A percentile compares a stretch with the other conserved stretches of the same genome.
phyloP scores from a whole-genome alignment of 2,329 filamentous ascomycete species.

The Colletotrichum sansevieriae region DNA sequence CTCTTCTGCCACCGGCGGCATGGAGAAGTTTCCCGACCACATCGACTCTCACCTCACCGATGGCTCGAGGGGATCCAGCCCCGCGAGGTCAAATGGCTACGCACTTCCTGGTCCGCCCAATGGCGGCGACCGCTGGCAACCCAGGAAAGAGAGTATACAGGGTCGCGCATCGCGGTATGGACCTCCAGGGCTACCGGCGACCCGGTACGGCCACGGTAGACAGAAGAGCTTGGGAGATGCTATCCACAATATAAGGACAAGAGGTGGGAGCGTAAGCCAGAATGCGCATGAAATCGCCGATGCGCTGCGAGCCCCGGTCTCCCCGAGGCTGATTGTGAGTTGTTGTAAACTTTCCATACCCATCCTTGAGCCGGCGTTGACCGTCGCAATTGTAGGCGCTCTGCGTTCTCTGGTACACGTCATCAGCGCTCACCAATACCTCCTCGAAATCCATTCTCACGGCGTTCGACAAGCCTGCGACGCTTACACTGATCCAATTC shows the following conservation, averaged over 20 bases:
- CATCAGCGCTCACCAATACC: constrained; percentile 95
- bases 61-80: constrained; percentile 41
- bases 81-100: constrained; percentile 48
- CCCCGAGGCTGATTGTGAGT: constrained; percentile 85
- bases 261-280: constrained; percentile 88
- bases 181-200: constrained; percentile 36
- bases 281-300: constrained; percentile 95
- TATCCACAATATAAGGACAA: constrained; percentile 83
- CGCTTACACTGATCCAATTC: constrained; percentile 93
- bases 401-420: constrained; percentile 93
- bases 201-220: constrained; percentile 67
- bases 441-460: constrained; percentile 98
- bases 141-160: constrained; percentile 68
- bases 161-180: constrained; percentile 52
- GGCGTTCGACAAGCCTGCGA: constrained; percentile 89
- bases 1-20: constrained; percentile 46
- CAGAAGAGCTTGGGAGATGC: constrained; percentile 93
- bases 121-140: constrained; percentile 70
- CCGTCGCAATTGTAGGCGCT: constrained; percentile 69
- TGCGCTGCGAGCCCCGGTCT: constrained; percentile 90
- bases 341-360: constrained; percentile 44
- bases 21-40: constrained; percentile 71
- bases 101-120: constrained; percentile 43
- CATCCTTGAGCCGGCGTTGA: constrained; percentile 12
- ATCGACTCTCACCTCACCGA: constrained; percentile 55